These are phyloP conservation scores for Rhynchosporium graminicola DNA, from an alignment of 2,329 filamentous ascomycete species.

Conservation along the genomic window DNA sequence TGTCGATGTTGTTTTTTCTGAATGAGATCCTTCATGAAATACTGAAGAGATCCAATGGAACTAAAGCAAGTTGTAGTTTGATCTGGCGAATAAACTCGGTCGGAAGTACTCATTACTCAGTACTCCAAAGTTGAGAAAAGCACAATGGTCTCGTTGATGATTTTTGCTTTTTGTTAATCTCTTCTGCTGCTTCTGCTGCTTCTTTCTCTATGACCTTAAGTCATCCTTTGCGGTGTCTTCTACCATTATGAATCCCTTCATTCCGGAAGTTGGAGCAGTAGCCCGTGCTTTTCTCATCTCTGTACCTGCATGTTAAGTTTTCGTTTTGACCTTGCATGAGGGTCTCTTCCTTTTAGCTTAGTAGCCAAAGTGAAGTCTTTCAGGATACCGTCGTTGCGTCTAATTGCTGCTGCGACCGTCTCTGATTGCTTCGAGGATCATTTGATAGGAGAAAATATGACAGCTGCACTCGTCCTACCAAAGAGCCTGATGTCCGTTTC, in stretches of 20 bases:
- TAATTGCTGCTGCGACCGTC: neutral
- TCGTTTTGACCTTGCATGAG: neutral
- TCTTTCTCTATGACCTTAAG: neutral
- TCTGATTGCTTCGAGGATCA: neutral
- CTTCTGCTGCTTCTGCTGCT: neutral
- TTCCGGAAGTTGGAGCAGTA: neutral
- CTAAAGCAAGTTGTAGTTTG: no score
- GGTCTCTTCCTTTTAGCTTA: neutral
- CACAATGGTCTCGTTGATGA: neutral
- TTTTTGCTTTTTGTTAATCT: neutral
- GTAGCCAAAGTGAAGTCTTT: no score
- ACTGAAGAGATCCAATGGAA: neutral
- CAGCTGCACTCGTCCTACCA: neutral
- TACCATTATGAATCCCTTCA: neutral
- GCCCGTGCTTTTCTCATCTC: neutral
- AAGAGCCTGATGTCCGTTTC: neutral
- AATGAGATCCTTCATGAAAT: neutral
- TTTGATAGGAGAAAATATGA: no score
- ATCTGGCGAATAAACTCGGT: no score
- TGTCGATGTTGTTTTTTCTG: neutral
- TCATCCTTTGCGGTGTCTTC: neutral
- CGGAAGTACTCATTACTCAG: no score
- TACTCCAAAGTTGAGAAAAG: neutral
- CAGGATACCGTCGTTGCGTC: no score
- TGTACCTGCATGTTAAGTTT: neutral